Base-by-base conservation (phyloP, 148 eudicot genomes). In the Chenopodium formosanum region DNA sequence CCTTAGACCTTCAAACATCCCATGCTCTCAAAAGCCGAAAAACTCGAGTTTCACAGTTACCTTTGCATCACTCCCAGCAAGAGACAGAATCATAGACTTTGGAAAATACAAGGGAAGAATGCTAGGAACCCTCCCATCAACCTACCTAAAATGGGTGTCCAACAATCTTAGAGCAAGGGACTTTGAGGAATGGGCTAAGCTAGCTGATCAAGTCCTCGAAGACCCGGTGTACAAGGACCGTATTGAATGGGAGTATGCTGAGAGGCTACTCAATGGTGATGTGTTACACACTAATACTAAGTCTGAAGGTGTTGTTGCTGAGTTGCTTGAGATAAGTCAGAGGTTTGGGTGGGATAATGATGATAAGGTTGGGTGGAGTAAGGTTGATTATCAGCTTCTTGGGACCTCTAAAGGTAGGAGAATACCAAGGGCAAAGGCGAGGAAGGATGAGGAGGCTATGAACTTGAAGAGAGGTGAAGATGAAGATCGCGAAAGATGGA, bases 301-400 rank as follows among this genome's bases (percentile, higher is more conserved):
- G 65, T 69, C 78, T 4, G 70, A 67, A 0, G 83, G 82, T 74
- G 70, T 82, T 1, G 91, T 87, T 40, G 79, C 89, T 64, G 93
- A 90, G 52, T 48, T 93, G 86, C 58, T 86, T 23, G 95, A 89
- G 56, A 75, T 93, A 4, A 89, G 94, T 75, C 86, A 88, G 83
- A 84, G 92, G 83, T 93, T 93, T 58, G 97, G 97, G 7, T 93
- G 98, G 98, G 97, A 94, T 78, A 89, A 89, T 52, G 93, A 90
- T 23, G 97, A 94, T 73, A 90, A 85, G 73, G 9, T 23, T 19
- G 97, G 90, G 9, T 93, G 98, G 98, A 82, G 88, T 44, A 85
- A 64, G 90, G 60, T 93, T 73, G 86, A 91, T 79, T 90, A 90
- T 67, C 85, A 53, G 80, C 86, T 90, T 17, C 91, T 95, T 8